A percentile compares a stretch with the other conserved stretches of the same genome.
Conservation (phyloP, 345 rosid genomes). For the Eucalyptus sp. region DNA sequence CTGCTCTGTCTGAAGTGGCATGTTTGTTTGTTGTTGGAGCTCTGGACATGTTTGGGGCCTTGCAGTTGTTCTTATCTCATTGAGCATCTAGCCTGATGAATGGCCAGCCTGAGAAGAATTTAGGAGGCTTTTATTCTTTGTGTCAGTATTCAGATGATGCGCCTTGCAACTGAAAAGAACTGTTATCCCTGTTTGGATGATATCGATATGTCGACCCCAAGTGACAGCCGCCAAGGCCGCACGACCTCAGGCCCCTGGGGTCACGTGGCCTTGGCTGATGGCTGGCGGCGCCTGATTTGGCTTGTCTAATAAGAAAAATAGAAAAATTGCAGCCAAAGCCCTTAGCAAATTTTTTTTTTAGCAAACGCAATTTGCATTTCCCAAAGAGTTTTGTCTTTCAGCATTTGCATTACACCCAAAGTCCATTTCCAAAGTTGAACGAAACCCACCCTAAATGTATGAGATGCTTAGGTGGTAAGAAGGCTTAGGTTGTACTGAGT, state of each 20-base stretch:
- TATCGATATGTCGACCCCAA: rapidly evolving
- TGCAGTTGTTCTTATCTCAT: neutral
- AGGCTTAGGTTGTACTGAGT: neutral
- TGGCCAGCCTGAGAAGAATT: neutral
- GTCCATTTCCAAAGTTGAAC: no score
- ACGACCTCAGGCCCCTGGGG: no score
- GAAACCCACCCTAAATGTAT: no score
- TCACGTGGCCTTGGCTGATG: no score
- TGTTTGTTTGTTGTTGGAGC: neutral
- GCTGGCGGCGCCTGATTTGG: rapidly evolving
- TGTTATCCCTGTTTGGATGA: neutral
- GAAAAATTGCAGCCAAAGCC: no score
- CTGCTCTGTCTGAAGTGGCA: neutral
- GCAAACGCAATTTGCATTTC: no score
- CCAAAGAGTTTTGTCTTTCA: no score
- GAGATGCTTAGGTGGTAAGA: neutral
- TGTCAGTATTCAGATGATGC: neutral
- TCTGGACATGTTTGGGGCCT: neutral
- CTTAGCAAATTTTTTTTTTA: no score
- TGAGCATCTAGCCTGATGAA: neutral
- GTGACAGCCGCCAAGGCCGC: rapidly evolving
- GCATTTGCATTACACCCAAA: no score
- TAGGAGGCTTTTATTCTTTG: neutral
- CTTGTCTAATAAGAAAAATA: no score
- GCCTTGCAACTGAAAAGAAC: neutral